Evolutionary conservation across 176 grass and related monocot genomes (phyloP), one percentile per base, ranked within the genome.

Genomic region (Triticum monococcum): DNA sequence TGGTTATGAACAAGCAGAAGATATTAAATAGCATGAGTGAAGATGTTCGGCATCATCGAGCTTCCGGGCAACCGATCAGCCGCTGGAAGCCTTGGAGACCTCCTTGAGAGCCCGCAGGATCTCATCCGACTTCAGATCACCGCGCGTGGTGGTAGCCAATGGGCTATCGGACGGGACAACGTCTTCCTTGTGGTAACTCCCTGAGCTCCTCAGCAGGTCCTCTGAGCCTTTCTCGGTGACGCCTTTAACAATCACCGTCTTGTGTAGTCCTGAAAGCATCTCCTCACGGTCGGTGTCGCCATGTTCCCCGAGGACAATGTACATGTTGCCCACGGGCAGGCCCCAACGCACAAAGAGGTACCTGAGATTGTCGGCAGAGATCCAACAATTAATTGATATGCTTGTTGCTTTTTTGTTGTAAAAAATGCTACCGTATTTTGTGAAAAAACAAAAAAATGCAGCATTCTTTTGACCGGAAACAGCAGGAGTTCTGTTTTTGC

Each of bases 281-380:
- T 92, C 97, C 75, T 99, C 97, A 1, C 86, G 77, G 28, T 99
- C 97, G 6, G 94, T 90, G 81, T 99, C 97, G 0, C 97, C 94
- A 26, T 79, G 91, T 2, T 99, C 92, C 7, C 97, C 94, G 2
- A 86, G 69, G 22, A 99, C 87, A 78, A 99, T 79, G 60, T 93
- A 99, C 94, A 99, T 99, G 87, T 94, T 99, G 1, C 71, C 86
- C 59, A 99, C 90, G 13, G 82, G 85, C 28, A 99, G 66, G 50
- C 97, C 97, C 97, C 97, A 99, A 2, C 97, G 93, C 32, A 99
- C 92, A 31, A 91, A 99, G 30, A 99, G 76, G 37, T 99, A 99
- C 94, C 97, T 99, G 69, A 28, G 60, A 56, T 86, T 65, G 4
- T 72, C 8, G 0, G 1, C 33, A 48, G 32, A 54, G 33, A 38